Conservation (phyloP, 2,329 filamentous ascomycete genomes). For the Bipolaris bicolor region DNA sequence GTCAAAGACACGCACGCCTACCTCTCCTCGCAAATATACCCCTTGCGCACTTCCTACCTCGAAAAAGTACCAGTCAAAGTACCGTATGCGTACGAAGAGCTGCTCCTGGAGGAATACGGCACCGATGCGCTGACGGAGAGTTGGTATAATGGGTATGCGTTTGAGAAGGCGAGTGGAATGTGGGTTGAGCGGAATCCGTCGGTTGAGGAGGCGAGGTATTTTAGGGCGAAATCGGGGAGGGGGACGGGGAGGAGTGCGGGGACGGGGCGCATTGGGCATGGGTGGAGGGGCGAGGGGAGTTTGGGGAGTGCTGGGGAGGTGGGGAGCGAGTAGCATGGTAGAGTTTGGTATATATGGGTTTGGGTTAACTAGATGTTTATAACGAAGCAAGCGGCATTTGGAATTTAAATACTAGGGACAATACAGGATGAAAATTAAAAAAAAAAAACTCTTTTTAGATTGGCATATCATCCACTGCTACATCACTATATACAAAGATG, state of each 20-base stretch:
- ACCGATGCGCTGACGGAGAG: slow-evolving; percentile 55
- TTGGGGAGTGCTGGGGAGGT: neutral
- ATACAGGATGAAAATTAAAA: too few species aligned
- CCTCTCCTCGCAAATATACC: slow-evolving; percentile 61
- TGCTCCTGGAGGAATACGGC: slow-evolving; percentile 64
- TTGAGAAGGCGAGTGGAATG: slow-evolving; percentile 41
- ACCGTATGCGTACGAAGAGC: slow-evolving; percentile 61
- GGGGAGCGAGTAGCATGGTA: too few species aligned
- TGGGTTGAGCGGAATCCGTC: slow-evolving; percentile 24
- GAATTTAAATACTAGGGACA: too few species aligned
- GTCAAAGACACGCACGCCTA: slow-evolving; percentile 66
- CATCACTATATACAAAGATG: too few species aligned
- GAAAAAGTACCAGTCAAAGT: slow-evolving; percentile 61
- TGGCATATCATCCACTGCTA: too few species aligned
- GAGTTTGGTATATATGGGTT: too few species aligned
- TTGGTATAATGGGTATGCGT: slow-evolving; percentile 53
- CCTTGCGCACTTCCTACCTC: slow-evolving; percentile 61
- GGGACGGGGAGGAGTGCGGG: slow-evolving; percentile 1
- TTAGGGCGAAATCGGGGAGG: slow-evolving; percentile 7
- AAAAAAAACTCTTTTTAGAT: too few species aligned
- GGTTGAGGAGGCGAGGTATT: neutral
- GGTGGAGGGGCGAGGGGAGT: slow-evolving; percentile 4
- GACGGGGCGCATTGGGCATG: slow-evolving; percentile 1
- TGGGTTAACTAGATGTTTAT: too few species aligned
- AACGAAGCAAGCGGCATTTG: too few species aligned